A percentile compares a stretch with the other conserved stretches of the same genome.
Evolutionary conservation across 306 rosid genomes (phyloP).

Genomic region (Glycine latifolia): DNA sequence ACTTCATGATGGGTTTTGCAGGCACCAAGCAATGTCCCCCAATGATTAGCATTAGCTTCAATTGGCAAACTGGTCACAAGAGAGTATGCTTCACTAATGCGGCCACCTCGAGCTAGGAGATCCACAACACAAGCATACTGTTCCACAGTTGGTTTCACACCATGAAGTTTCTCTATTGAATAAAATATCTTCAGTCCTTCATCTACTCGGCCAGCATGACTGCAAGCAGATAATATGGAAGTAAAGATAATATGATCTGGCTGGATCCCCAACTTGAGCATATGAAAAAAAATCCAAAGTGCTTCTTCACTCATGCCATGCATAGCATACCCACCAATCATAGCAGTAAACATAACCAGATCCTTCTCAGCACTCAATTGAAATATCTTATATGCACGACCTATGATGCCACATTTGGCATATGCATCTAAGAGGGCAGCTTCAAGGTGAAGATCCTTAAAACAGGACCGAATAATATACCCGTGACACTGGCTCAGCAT

Average conservation of each 20-base stretch:
- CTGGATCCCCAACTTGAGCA: conserved; percentile 70
- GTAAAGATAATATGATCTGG: conserved; percentile 80
- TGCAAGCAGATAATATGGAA: conserved; percentile 80
- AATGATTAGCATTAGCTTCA: conserved; percentile 75
- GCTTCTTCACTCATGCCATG: conserved; percentile 89
- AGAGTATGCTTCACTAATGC: conserved; percentile 67
- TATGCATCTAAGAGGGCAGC: conserved; percentile 85
- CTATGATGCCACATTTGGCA: conserved; percentile 78
- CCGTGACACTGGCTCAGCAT: conserved; percentile 80
- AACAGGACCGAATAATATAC: conserved; percentile 69
- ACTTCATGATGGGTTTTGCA: conserved; percentile 82
- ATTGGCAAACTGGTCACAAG: conserved; percentile 70
- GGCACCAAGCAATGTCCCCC: conserved; percentile 86
- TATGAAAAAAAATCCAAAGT: conserved; percentile 61
- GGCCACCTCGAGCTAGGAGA: conserved; percentile 84
- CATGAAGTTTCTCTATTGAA: conserved; percentile 68
- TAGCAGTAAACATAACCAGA: conserved; percentile 85
- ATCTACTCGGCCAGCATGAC: conserved; percentile 80
- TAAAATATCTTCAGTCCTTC: conserved; percentile 81
- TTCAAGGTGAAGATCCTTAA: conserved; percentile 64
- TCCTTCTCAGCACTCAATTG: conserved; percentile 66
- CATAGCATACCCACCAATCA: conserved; percentile 87
- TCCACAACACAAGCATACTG: conserved; percentile 89
- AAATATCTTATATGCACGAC: conserved; percentile 68
- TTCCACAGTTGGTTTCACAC: conserved; percentile 80